These are phyloP conservation scores for Ephemerocybe angulata DNA, from an alignment of 768 basidiomycete genomes.

Conservation along the genomic window DNA sequence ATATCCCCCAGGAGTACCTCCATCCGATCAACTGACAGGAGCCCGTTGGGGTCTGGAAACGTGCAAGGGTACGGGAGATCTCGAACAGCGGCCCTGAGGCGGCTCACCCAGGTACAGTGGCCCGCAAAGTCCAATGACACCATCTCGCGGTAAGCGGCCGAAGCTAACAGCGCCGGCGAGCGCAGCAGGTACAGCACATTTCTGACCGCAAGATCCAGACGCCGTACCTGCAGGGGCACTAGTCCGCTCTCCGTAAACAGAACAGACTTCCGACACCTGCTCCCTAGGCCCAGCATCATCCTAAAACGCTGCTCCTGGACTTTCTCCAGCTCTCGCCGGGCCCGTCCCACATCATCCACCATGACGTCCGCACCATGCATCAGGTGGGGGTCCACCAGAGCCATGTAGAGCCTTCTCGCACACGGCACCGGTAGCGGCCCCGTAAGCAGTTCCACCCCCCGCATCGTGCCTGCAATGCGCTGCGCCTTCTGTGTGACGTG, in stretches of 20 bases:
- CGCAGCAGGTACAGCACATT: too few species aligned
- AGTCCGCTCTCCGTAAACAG: background rate
- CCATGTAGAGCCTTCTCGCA: background rate
- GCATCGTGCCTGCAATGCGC: background rate
- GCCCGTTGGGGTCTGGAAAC: too few species aligned
- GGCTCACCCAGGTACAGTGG: too few species aligned
- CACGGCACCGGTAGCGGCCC: background rate
- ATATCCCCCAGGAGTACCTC: too few species aligned
- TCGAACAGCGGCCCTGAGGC: too few species aligned
- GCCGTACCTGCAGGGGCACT: too few species aligned
- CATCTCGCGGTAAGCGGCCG: too few species aligned
- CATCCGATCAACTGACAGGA: too few species aligned
- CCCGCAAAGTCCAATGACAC: too few species aligned
- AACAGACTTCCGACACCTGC: background rate
- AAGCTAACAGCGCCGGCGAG: too few species aligned
- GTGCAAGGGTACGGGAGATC: too few species aligned
- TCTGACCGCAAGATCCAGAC: too few species aligned
- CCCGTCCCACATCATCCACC: background rate
- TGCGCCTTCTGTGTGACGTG: background rate
- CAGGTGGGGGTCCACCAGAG: background rate
- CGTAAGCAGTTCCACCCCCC: background rate
- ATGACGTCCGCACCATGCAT: background rate
- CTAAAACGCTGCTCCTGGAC: background rate
- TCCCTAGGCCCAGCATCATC: background rate
- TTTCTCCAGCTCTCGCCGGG: background rate